Evolutionary conservation across 768 basidiomycete species (phyloP), one percentile per base, ranked within the genome.

Genomic region (Clavulina sp.): DNA sequence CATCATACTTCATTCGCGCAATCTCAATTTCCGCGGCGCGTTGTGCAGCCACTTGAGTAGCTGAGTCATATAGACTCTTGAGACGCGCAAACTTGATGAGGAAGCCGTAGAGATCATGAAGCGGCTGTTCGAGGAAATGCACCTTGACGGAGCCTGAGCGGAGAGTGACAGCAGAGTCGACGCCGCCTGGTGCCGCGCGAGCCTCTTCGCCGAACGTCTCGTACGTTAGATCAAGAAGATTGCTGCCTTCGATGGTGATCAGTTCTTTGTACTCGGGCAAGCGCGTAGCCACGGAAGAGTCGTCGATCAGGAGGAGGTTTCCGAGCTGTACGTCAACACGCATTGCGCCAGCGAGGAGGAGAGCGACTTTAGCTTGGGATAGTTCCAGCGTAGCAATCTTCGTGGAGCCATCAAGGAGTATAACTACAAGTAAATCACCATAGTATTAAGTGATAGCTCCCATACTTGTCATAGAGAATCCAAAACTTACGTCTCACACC

Each of bases 11-110:
- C 84, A 97, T 91, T 49, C 80, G 76, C 58, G 85, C 81, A n/a
- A 92, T 84, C 58, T 85, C 81, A n/a, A 92, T 84, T 63, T 85
- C 86, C n/a, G 87, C 78, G 3, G 91, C 95, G 46, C 75, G 73
- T 62, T 96, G 87, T 24, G 86, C 89, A 34, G 95, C 95, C 21
- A 78, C 93, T 61, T 86, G 80, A 2, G 87, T 84, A 7, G 93
- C 91, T 19, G 91, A 78, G 65, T 99, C 93, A 57, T 97, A 97
- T 7, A 97, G 63, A 1, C 83, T 84, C 68, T 97, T 97, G 59
- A 99, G 77, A 56, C 78, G 80, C 3, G 89, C 85, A 33, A 99
- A 76, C 62, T 88, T 84, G 53, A 77, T 68, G 33, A 88, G 63
- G 66, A 92, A 99, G 21, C 78, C 62, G 62, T 84, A 87, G 29